phyloP scores from a whole-genome alignment of 2,329 filamentous ascomycete species.

The Fusarium sulawesiense region DNA sequence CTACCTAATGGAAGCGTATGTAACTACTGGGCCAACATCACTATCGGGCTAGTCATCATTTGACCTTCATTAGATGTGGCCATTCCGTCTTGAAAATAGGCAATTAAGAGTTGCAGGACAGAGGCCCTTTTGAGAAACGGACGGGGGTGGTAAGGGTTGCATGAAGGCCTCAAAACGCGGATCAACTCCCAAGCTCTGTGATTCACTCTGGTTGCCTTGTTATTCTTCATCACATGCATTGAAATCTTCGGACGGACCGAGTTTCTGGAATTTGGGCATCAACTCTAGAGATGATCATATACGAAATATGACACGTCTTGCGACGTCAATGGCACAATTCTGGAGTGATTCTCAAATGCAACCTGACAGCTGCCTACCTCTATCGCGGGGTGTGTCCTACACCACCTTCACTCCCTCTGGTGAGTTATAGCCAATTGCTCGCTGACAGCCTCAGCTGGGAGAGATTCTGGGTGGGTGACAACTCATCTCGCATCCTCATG shows the following conservation, averaged over 20 bases:
- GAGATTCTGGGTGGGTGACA: conserved; percentile 5
- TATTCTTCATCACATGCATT: not conserved
- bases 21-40: too few species aligned
- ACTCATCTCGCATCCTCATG: conserved; percentile 15
- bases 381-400: not conserved
- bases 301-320: conserved; percentile 5
- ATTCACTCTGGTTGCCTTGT: not conserved
- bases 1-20: not conserved
- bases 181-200: not conserved
- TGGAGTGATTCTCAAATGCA: not conserved
- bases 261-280: too few species aligned
- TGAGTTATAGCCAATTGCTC: conserved; percentile 4
- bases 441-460: conserved; percentile 1
- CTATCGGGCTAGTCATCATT: not conserved
- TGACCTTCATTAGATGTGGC: not conserved
- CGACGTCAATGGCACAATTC: not conserved
- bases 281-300: too few species aligned
- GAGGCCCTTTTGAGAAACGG: not conserved
- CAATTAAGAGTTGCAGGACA: fast-evolving
- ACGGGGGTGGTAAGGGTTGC: not conserved
- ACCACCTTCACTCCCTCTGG: not conserved
- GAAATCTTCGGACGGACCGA: not conserved
- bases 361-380: not conserved
- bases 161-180: conserved; percentile 5
- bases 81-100: not conserved